Percentiles rank a stretch among this genome's conserved stretches.
Conservation (phyloP, 1,139 yeast species). For the Hemisphaericaspora subhashii region DNA sequence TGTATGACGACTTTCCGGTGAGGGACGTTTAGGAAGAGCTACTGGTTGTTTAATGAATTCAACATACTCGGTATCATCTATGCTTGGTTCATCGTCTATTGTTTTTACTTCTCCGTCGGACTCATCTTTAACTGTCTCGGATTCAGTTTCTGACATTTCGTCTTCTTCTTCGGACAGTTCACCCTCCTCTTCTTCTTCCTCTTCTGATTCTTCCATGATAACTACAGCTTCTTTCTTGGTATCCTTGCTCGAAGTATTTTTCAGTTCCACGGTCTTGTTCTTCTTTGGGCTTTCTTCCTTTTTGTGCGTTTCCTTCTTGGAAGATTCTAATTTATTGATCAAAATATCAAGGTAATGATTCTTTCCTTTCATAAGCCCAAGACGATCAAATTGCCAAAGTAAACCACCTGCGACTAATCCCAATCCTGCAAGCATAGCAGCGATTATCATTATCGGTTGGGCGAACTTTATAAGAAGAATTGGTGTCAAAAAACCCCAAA, state of each 20-base stretch:
- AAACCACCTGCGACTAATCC: constrained; percentile 30
- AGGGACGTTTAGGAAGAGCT: constrained; percentile 2
- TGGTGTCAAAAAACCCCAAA: constrained; percentile 24
- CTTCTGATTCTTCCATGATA: constrained; percentile 2
- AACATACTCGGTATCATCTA: constrained; percentile 1
- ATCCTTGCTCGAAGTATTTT: too few species aligned
- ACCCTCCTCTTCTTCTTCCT: constrained; percentile 6
- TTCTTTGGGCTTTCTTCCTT: too few species aligned
- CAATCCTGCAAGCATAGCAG: constrained; percentile 5
- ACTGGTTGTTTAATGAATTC: constrained; percentile 1
- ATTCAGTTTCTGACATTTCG: background rate
- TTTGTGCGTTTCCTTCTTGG: background rate
- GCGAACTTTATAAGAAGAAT: constrained; percentile 6
- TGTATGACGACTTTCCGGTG: constrained; percentile 5
- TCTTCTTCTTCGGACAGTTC: constrained; percentile 7
- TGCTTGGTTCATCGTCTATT: constrained; percentile 4
- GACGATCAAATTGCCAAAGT: constrained; percentile 21
- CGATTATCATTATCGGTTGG: constrained; percentile 5
- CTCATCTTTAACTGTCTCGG: constrained; percentile 1
- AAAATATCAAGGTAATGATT: background rate
- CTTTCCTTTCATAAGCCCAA: constrained; percentile 1
- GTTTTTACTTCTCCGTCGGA: constrained; percentile 4
- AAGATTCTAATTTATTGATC: constrained; percentile 1
- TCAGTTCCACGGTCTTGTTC: too few species aligned
- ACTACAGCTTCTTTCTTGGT: background rate